Evolutionary conservation across 768 basidiomycete species (phyloP), one percentile per base, ranked within the genome.

Genomic region (Suillus lakei): DNA sequence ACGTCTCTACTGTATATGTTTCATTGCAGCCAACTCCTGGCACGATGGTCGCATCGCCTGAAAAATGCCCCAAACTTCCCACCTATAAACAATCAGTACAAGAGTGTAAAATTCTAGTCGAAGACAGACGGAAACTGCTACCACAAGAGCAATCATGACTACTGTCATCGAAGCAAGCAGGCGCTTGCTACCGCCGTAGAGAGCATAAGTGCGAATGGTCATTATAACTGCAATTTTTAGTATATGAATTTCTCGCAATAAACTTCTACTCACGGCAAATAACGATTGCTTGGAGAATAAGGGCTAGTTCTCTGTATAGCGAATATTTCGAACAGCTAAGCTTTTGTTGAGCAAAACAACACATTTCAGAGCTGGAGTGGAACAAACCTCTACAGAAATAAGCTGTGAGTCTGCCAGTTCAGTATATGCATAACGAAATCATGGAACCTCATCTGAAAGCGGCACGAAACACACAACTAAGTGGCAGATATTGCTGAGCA

Each of bases 31-130:
- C 83, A 39, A 26, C 67, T 58, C n/a, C 68, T 46, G 12, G 76
- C 72, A 18, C 70, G 67, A 8, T 68, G 67, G 44, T 62, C 73
- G 59, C 78, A 78, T 61, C 84, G 82, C 3, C 79, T 80, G 39
- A 83, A 76, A 8, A 86, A 66, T 1, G 81, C 69, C 80, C 81
- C 86, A 85, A 85, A 59, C 6, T 23, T 4, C n/a, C 38, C 38
- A 12, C n/a, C n/a, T n/a, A n/a, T n/a, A n/a, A n/a, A n/a, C n/a
- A n/a, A n/a, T n/a, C n/a, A n/a, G n/a, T n/a, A 32, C 34, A 34
- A 34, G 34, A 46, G 12, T 15, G 60, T 34, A 59, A 64, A 65
- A 51, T 23, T 6, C 36, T 38, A 38, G 5, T 2, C 39, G 39
- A 26, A 39, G 39, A 76, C 83, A 61, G 67, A 86, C 85, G 43